Conservation (phyloP, 2,329 filamentous ascomycete genomes). For the Fusarium sp. region DNA sequence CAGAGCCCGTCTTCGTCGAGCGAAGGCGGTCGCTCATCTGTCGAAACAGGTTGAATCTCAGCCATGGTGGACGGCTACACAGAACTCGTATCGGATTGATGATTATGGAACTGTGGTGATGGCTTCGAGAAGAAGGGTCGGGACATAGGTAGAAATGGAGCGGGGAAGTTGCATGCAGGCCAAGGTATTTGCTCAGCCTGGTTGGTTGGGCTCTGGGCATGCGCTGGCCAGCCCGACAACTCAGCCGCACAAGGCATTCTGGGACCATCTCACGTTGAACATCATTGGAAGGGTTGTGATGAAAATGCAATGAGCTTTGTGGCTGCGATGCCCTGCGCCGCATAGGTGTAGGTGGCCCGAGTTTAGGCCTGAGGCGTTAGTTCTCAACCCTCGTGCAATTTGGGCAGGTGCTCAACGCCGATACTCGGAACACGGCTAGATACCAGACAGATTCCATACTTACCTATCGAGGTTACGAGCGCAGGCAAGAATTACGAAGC, state of each 20-base stretch:
- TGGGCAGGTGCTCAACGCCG: no score
- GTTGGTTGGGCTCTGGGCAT: neutral
- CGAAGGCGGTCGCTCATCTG: neutral
- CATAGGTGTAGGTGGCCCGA: no score
- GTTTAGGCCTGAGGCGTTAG: no score
- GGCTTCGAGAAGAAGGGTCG: neutral
- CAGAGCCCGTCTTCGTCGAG: neutral
- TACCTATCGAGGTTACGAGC: no score
- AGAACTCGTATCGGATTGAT: neutral
- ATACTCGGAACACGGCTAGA: no score
- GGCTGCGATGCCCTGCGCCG: no score
- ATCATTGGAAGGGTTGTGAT: neutral
- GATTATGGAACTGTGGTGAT: neutral
- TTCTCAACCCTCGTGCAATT: no score
- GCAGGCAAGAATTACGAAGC: no score
- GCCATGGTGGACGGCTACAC: neutral
- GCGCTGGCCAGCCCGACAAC: neutral
- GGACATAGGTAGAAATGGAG: neutral
- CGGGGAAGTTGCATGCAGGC: neutral
- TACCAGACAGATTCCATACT: no score
- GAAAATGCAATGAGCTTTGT: no score
- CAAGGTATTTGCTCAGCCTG: neutral
- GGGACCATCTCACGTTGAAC: neutral
- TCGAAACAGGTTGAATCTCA: neutral
- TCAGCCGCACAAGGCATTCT: neutral